Evolutionary conservation across 2,329 filamentous ascomycete species (phyloP).

Genomic region (Hyphodiscus sp.): DNA sequence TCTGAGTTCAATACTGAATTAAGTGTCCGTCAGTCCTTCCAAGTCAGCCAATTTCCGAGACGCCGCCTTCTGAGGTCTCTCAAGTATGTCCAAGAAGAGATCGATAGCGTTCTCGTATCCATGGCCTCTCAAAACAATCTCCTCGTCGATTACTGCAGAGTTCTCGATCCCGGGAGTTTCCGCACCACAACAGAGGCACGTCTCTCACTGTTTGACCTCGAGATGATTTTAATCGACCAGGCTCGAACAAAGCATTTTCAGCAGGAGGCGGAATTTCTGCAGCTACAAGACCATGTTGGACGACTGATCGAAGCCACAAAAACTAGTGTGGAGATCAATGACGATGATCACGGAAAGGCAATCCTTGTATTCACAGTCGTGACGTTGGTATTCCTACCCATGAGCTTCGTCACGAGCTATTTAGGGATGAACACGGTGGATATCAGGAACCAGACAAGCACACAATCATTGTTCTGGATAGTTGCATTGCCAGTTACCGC

Average conservation of each 20-base stretch:
- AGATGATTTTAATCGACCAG: neutral
- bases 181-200: too few relatives aligned
- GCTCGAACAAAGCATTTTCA: neutral
- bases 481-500: neutral
- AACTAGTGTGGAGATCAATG: neutral
- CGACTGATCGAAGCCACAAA: neutral
- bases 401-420: neutral
- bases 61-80: too few relatives aligned
- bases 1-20: too few relatives aligned
- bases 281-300: neutral
- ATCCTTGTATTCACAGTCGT: neutral
- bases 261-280: neutral
- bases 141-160: too few relatives aligned
- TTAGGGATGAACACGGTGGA: neutral
- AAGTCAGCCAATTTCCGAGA: too few relatives aligned
- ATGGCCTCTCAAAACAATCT: too few relatives aligned
- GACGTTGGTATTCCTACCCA: neutral
- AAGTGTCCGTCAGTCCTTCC: too few relatives aligned
- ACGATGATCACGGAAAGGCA: neutral
- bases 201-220: neutral
- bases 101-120: too few relatives aligned
- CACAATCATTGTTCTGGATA: neutral
- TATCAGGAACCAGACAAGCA: neutral
- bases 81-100: too few relatives aligned
- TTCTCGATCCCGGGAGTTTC: too few relatives aligned